Base-by-base conservation (phyloP, 1,284 basidiomycete species). In the Clitocybe nebularis region DNA sequence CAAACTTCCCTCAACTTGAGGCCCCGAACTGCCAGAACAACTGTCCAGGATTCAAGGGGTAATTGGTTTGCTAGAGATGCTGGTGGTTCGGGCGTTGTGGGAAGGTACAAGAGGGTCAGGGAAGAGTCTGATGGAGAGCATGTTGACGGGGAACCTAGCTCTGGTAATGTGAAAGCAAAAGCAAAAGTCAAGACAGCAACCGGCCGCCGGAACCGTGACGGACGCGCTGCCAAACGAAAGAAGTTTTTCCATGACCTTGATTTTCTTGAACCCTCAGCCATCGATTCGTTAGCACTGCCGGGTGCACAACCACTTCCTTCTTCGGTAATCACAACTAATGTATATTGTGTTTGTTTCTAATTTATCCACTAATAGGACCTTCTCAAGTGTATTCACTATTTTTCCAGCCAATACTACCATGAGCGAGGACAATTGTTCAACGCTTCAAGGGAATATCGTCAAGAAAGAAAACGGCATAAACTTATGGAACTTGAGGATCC, bases 301-400 rank as follows among this genome's bases (percentile, higher is more conserved):
- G 33, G 29, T 34, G 32, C 13, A 16, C 22, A 45, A 17, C 52
- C 54, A 32, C 52, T 55, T 13, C 77, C 78, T 32, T 72, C 75
- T 42, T 67, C 78, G 30, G 79, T 81, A 55, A 61, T 66, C 54
- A 46, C 37, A 25, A 36, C 32, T 40, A 43, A 29, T 32, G 28
- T 28, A 14, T 39, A 13, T 20, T 37, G 11, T 46, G 44, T 39
- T 23, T 37, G 21, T 19, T 5, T 11, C n/a, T 22, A 36, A 28
- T 9, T 9, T 14, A 35, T 40, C 33, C 43, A 20, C 33, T 38
- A 20, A 7, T 47, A 88, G 84, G 84, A 88, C 50, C 58, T 87
- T 3, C 59, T 88, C 33, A 86, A 87, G 67, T 73, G 68, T 38
- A 74, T 88, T 38, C 85, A 88, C 50, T 67, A 79, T 54, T 80